phyloP scores from a whole-genome alignment of 164 flowering plant species.

The Nymphaea colorata region DNA sequence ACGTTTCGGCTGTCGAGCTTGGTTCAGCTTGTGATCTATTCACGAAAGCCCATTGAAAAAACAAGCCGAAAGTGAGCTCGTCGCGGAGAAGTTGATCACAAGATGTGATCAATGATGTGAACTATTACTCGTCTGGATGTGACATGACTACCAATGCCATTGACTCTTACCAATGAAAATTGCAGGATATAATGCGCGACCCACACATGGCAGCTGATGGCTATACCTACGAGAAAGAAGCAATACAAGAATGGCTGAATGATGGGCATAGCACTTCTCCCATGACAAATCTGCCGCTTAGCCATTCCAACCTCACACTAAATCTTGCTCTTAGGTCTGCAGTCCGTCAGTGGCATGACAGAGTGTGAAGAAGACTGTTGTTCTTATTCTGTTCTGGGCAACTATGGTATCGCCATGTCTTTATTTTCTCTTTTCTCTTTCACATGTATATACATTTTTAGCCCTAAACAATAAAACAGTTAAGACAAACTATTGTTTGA shows the following conservation, averaged over 20 bases:
- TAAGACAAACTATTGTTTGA: neutral
- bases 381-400: too few relatives aligned
- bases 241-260: conserved; percentile 64
- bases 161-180: neutral
- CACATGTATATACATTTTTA: too few relatives aligned
- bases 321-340: conserved; percentile 80
- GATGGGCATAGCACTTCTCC: conserved; percentile 17
- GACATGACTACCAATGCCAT: too few relatives aligned
- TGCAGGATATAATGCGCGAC: conserved; percentile 85
- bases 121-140: too few relatives aligned
- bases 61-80: neutral
- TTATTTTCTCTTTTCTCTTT: too few relatives aligned
- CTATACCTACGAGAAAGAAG: conserved; percentile 76
- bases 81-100: too few relatives aligned
- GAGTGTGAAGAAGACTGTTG: neutral
- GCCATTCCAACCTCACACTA: conserved; percentile 43
- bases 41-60: neutral
- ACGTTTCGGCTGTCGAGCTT: neutral
- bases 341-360: conserved; percentile 59
- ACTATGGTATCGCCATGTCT: too few relatives aligned
- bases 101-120: too few relatives aligned
- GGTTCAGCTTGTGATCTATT: neutral
- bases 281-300: conserved; percentile 57
- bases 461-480: too few relatives aligned
- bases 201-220: conserved; percentile 91